phyloP scores from a whole-genome alignment of 208 protist species.

The Novymonas esmeraldas region DNA sequence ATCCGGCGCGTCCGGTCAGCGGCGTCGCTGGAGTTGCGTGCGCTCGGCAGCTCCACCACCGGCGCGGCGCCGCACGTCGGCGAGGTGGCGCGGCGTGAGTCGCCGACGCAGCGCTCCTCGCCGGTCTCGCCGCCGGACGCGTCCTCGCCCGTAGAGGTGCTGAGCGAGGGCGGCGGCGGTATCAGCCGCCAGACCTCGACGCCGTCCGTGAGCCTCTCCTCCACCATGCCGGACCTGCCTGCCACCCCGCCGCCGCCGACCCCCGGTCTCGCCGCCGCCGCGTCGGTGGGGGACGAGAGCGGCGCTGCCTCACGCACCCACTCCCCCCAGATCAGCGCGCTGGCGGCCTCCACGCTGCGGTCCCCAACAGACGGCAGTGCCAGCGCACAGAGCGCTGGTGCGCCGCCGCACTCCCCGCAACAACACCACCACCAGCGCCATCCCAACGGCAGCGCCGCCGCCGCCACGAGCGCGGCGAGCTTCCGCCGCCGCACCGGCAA shows the following conservation, averaged over 20 bases:
- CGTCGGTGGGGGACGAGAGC: neutral
- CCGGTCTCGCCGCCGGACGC: neutral
- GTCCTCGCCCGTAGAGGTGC: neutral
- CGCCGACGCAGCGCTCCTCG: conserved; percentile 1
- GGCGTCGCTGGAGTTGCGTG: conserved; percentile 3
- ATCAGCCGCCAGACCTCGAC: neutral
- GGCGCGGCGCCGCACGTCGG: neutral
- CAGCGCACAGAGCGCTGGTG: too few relatives aligned
- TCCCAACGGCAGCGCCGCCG: neutral
- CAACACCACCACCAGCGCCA: neutral
- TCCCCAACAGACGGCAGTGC: neutral
- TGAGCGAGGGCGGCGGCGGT: neutral
- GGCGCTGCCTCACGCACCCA: neutral
- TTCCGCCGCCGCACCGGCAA: conserved; percentile 8
- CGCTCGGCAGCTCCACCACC: neutral
- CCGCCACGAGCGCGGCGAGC: neutral
- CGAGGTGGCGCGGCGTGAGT: neutral
- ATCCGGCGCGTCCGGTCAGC: conserved; percentile 8
- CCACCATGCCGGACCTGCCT: conserved; percentile 30
- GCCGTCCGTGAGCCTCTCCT: conserved; percentile 13
- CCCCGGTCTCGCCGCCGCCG: neutral
- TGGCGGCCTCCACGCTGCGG: neutral
- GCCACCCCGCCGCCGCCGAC: conserved; percentile 9
- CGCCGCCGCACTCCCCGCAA: neutral
- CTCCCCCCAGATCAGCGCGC: neutral